Percentiles rank a stretch among this genome's conserved stretches.
Evolutionary conservation across 2,329 filamentous ascomycete species (phyloP).

Genomic region (Aureobasidium uvarum): DNA sequence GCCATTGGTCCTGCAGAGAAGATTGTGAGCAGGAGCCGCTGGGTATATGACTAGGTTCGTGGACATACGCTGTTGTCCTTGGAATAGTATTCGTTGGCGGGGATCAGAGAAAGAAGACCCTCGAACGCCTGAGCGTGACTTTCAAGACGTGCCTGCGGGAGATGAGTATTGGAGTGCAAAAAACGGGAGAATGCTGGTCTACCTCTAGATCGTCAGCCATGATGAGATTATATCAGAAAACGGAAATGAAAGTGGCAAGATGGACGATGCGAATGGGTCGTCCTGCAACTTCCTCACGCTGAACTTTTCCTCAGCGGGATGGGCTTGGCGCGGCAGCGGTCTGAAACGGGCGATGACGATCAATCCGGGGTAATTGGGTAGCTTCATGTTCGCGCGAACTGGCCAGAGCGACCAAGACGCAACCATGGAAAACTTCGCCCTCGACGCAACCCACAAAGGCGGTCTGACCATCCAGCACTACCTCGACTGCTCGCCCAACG

Average conservation of each 20-base stretch:
- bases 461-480: conserved; percentile 49
- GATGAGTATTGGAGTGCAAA: conserved; percentile 18
- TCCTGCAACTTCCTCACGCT: not conserved
- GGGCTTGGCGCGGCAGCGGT: not conserved
- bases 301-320: conserved; percentile 19
- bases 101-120: conserved; percentile 81
- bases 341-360: conserved; percentile 18
- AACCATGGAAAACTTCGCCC: conserved; percentile 38
- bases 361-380: conserved; percentile 5
- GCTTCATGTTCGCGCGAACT: not conserved
- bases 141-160: conserved; percentile 52
- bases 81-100: conserved; percentile 81
- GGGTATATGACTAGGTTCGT: conserved; percentile 9
- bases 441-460: conserved; percentile 38
- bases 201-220: conserved; percentile 30
- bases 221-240: not conserved
- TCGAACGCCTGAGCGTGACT: conserved; percentile 73
- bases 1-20: conserved; percentile 76
- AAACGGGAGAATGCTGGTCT: conserved; percentile 31
- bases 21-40: conserved; percentile 27
- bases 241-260: conserved; percentile 3
- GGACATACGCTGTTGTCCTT: conserved; percentile 74
- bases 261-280: not conserved
- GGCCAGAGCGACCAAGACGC: conserved; percentile 15
- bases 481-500: conserved; percentile 52